phyloP scores from a whole-genome alignment of 1,284 basidiomycete species.

The Cystobasidium slooffiae region DNA sequence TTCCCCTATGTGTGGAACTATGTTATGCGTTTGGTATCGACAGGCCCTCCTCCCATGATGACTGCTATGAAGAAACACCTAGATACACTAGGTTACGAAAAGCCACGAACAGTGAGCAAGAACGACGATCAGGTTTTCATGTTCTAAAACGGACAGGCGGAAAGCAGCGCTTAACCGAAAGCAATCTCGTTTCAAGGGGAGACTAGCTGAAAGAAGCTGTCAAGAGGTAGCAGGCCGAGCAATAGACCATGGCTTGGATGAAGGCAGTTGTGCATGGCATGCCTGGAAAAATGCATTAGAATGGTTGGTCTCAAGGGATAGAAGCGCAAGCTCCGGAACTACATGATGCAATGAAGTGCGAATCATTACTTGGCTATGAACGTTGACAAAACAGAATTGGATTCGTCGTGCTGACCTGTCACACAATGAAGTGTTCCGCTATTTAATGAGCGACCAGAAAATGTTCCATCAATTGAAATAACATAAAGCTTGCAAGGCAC shows the following conservation, averaged over 20 bases:
- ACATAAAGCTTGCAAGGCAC: neutral
- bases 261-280: too few relatives aligned
- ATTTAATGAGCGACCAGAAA: neutral
- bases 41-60: constrained; percentile 94
- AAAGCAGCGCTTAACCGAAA: neutral
- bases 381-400: too few relatives aligned
- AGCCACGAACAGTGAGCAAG: constrained; percentile 88
- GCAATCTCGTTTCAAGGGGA: neutral
- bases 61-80: constrained; percentile 96
- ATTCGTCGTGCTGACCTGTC: too few relatives aligned
- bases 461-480: neutral
- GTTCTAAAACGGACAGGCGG: constrained; percentile 27
- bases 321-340: too few relatives aligned
- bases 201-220: neutral
- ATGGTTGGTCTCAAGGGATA: too few relatives aligned
- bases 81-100: constrained; percentile 81
- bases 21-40: constrained; percentile 14
- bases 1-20: too few relatives aligned
- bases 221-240: neutral
- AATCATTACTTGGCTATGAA: too few relatives aligned
- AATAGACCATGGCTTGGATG: too few relatives aligned
- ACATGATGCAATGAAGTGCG: too few relatives aligned
- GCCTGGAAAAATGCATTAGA: too few relatives aligned
- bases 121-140: constrained; percentile 57
- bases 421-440: too few relatives aligned